Percentiles rank a stretch among this genome's conserved stretches.
phyloP scores from a whole-genome alignment of 345 rosid genomes.

The Eucalyptus guilfoylei region DNA sequence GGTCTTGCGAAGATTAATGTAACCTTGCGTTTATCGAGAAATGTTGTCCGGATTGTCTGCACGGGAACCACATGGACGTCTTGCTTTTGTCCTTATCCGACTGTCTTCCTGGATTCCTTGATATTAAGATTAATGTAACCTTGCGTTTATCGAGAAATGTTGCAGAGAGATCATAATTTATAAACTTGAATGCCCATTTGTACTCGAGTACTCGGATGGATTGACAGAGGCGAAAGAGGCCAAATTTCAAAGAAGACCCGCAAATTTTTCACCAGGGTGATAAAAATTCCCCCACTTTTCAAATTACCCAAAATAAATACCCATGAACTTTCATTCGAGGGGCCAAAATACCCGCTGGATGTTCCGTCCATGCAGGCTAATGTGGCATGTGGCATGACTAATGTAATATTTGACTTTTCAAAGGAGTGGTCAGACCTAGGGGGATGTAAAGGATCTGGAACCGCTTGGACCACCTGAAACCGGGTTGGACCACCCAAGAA shows the following conservation, averaged over 20 bases:
- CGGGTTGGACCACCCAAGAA: fast-evolving
- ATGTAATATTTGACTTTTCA: no score
- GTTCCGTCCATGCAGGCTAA: neutral
- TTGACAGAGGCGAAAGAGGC: neutral
- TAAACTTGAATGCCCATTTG: neutral
- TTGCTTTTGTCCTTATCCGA: neutral
- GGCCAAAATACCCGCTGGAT: neutral
- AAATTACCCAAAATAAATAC: neutral
- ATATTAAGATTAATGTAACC: neutral
- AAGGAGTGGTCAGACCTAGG: no score
- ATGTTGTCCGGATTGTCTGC: neutral
- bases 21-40: no score
- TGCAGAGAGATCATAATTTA: neutral
- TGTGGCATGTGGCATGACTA: neutral
- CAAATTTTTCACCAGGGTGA: neutral
- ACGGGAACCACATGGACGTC: neutral
- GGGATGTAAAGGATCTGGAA: fast-evolving
- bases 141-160: neutral
- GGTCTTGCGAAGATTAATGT: neutral
- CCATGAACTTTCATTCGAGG: neutral
- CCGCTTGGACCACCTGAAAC: fast-evolving
- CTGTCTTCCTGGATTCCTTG: neutral
- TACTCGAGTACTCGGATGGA: neutral
- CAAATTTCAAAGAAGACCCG: neutral
- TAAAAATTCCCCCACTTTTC: neutral